Conservation (phyloP, 2,329 filamentous ascomycete species). For the Paraphaeosphaeria minitans region DNA sequence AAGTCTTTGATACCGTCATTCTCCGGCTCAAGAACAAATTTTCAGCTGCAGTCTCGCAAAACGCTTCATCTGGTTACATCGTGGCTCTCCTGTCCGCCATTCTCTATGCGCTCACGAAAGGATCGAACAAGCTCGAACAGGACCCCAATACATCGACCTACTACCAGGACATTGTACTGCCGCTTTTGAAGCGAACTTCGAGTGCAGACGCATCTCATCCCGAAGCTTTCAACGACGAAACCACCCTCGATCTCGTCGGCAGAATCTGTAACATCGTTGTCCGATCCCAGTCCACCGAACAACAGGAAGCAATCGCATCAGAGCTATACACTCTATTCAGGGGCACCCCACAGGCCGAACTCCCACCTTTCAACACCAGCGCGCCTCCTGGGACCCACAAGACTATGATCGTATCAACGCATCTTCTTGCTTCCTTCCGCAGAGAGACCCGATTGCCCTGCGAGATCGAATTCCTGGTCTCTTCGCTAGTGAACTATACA, state of each 20-base stretch:
- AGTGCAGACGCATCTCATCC: conserved; percentile 39
- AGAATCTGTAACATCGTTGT: conserved; percentile 65
- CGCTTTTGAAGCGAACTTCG: conserved; percentile 47
- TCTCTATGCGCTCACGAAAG: conserved; percentile 64
- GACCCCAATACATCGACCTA: conserved; percentile 47
- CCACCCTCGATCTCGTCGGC: conserved; percentile 64
- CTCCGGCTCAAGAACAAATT: conserved; percentile 68
- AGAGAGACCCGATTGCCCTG: conserved; percentile 41
- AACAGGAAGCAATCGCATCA: conserved; percentile 58
- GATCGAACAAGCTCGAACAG: conserved; percentile 57
- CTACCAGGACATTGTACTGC: conserved; percentile 54
- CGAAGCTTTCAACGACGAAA: conserved; percentile 51
- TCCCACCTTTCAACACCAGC: conserved; percentile 40
- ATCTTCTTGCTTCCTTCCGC: conserved; percentile 59
- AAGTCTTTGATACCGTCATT: conserved; percentile 68
- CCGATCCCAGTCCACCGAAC: conserved; percentile 56
- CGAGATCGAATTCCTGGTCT: conserved; percentile 40
- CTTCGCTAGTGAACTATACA: conserved; percentile 47
- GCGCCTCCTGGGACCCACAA: conserved; percentile 46
- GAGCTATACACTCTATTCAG: conserved; percentile 62
- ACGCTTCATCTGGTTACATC: conserved; percentile 60
- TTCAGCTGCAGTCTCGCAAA: conserved; percentile 59
- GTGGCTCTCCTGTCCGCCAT: conserved; percentile 64
- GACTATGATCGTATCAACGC: conserved; percentile 62
- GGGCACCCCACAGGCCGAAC: conserved; percentile 29